phyloP scores from a whole-genome alignment of 768 basidiomycete genomes.

The Pleurotus sapidus region DNA sequence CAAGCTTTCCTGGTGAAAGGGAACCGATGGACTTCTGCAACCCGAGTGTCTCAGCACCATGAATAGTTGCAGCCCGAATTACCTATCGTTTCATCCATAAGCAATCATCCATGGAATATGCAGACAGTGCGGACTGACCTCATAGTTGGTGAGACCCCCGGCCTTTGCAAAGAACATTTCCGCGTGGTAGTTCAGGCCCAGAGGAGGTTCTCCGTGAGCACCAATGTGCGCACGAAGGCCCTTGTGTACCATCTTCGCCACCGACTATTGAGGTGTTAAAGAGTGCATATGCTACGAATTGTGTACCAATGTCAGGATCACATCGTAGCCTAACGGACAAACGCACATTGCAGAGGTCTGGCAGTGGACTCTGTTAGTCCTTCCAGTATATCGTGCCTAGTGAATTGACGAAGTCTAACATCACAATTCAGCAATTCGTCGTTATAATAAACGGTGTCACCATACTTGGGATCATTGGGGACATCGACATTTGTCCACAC shows the following conservation, averaged over 20 bases:
- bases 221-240: conserved; percentile 67
- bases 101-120: not conserved
- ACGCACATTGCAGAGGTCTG: conserved; percentile 57
- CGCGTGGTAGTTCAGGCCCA: conserved; percentile 74
- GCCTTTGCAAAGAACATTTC: conserved; percentile 65
- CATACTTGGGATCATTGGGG: conserved; percentile 65
- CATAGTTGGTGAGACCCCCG: conserved; percentile 70
- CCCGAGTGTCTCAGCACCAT: conserved; percentile 64
- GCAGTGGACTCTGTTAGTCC: conserved; percentile 56
- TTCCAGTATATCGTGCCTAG: conserved; percentile 63
- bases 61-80: conserved; percentile 64
- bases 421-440: not conserved
- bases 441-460: conserved; percentile 12
- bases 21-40: conserved; percentile 61
- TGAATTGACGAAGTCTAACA: conserved; percentile 59
- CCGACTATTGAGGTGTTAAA: conserved; percentile 70
- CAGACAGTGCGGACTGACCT: conserved; percentile 36
- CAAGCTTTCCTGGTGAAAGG: conserved; percentile 62
- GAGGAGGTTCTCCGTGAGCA: conserved; percentile 70
- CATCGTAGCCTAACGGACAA: not conserved
- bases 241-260: conserved; percentile 64
- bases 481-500: conserved; percentile 67
- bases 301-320: not conserved
- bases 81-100: conserved; percentile 34
- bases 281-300: conserved; percentile 49